Evolutionary conservation across 2,329 filamentous ascomycete species (phyloP).

Genomic region (Diplocarpon rosae): DNA sequence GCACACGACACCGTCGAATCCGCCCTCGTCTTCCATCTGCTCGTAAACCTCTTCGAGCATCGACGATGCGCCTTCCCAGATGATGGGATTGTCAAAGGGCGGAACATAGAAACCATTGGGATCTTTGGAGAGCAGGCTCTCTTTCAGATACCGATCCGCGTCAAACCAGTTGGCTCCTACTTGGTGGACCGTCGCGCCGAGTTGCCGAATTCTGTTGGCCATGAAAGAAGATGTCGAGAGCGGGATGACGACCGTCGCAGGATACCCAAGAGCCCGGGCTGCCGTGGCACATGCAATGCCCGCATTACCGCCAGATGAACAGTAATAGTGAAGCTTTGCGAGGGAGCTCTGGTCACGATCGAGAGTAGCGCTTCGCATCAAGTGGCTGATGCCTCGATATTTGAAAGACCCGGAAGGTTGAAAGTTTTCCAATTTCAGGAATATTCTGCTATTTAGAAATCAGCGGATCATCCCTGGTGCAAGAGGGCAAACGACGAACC

Average conservation of each 20-base stretch:
- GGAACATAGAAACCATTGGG: slow-evolving; percentile 49
- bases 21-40: slow-evolving; percentile 20
- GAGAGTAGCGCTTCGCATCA: slow-evolving; percentile 43
- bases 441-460: slow-evolving; percentile 40
- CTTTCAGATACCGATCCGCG: slow-evolving; percentile 55
- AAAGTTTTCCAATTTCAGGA: slow-evolving; percentile 75
- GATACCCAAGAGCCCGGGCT: slow-evolving; percentile 49
- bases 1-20: slow-evolving; percentile 62
- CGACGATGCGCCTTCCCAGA: slow-evolving; percentile 55
- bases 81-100: slow-evolving; percentile 56
- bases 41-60: slow-evolving; percentile 37
- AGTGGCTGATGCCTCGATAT: slow-evolving; percentile 62
- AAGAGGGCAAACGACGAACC: slow-evolving; percentile 10
- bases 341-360: background rate
- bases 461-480: background rate
- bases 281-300: slow-evolving; percentile 72
- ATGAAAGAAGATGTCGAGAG: slow-evolving; percentile 54
- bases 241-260: slow-evolving; percentile 68
- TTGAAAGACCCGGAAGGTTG: slow-evolving; percentile 83
- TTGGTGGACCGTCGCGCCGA: slow-evolving; percentile 60
- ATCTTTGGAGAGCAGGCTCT: slow-evolving; percentile 41
- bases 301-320: slow-evolving; percentile 72
- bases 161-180: slow-evolving; percentile 57
- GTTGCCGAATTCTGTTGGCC: slow-evolving; percentile 56
- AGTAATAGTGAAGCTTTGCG: slow-evolving; percentile 38